These are phyloP conservation scores for Xerocomellus intermedius DNA, from an alignment of 768 basidiomycete species.

Conservation along the genomic window DNA sequence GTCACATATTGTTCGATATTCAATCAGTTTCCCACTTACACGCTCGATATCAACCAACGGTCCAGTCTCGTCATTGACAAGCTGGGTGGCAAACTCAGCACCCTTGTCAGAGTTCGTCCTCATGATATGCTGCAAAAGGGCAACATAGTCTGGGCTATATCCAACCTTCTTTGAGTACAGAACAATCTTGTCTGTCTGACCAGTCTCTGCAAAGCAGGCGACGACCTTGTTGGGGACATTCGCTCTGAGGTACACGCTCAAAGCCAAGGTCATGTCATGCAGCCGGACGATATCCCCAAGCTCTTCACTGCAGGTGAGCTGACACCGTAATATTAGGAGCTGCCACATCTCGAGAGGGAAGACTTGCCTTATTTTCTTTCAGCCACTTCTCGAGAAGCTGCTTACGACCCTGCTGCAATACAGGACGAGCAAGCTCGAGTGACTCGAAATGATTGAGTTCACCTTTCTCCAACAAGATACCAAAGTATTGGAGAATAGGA, in stretches of 20 bases:
- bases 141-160: slow-evolving; percentile 89
- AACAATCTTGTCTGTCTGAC: slow-evolving; percentile 97
- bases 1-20: not conserved
- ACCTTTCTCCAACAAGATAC: slow-evolving; percentile 97
- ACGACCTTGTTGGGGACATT: slow-evolving; percentile 99
- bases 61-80: slow-evolving; percentile 91
- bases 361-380: slow-evolving; percentile 92
- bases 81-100: slow-evolving; percentile 93
- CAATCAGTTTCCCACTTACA: slow-evolving; percentile 40
- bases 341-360: slow-evolving; percentile 3
- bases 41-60: slow-evolving; percentile 92
- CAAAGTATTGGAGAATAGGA: slow-evolving; percentile 97
- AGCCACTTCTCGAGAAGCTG: slow-evolving; percentile 98
- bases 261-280: slow-evolving; percentile 94
- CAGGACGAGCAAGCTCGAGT: slow-evolving; percentile 92
- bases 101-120: slow-evolving; percentile 96
- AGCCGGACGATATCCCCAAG: slow-evolving; percentile 94
- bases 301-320: slow-evolving; percentile 98
- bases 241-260: slow-evolving; percentile 96
- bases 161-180: slow-evolving; percentile 97
- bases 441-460: slow-evolving; percentile 97
- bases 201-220: slow-evolving; percentile 98
- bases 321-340: slow-evolving; percentile 11
- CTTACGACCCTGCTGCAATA: slow-evolving; percentile 93
- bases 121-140: slow-evolving; percentile 93